Percentiles rank a stretch among this genome's conserved stretches.
Evolutionary conservation across 495 filamentous ascomycete species (phyloP).

Genomic region (Daldinia grandis): DNA sequence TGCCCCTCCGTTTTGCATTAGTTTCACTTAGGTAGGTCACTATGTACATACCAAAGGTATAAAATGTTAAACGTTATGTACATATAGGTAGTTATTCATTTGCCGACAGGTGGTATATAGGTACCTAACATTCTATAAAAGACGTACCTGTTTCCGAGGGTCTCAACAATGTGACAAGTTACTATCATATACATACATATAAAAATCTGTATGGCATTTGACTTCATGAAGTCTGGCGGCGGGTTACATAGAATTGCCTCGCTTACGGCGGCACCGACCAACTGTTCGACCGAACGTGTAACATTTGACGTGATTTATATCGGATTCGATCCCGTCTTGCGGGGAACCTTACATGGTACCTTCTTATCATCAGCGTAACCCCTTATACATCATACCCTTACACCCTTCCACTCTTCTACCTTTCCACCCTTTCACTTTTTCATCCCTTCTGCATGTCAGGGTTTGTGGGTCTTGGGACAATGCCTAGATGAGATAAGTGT

Average conservation of each 20-base stretch:
- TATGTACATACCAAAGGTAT: background rate
- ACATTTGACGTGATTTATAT: conserved; percentile 18
- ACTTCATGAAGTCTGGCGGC: conserved; percentile 14
- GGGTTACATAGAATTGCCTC: conserved; percentile 15
- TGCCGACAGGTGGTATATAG: no score
- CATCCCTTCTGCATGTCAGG: conserved; percentile 26
- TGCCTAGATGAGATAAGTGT: conserved; percentile 7
- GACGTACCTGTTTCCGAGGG: background rate
- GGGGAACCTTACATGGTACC: conserved; percentile 17
- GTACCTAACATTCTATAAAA: no score
- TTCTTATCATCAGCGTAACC: conserved; percentile 10
- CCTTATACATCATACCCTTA: background rate
- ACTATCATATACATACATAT: background rate
- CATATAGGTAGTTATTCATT: no score
- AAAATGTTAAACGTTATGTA: no score
- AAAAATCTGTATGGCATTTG: conserved; percentile 12
- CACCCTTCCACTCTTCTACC: conserved; percentile 4
- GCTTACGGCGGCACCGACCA: conserved; percentile 27
- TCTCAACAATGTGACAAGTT: background rate
- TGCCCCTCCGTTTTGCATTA: background rate
- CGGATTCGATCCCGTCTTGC: conserved; percentile 17
- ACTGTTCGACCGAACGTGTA: background rate
- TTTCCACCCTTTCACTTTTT: background rate
- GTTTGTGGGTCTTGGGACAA: conserved; percentile 20
- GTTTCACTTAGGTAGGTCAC: background rate